A percentile compares a stretch with the other conserved stretches of the same genome.
phyloP scores from a whole-genome alignment of 495 filamentous ascomycete genomes.

The Aspergillus sparsus region DNA sequence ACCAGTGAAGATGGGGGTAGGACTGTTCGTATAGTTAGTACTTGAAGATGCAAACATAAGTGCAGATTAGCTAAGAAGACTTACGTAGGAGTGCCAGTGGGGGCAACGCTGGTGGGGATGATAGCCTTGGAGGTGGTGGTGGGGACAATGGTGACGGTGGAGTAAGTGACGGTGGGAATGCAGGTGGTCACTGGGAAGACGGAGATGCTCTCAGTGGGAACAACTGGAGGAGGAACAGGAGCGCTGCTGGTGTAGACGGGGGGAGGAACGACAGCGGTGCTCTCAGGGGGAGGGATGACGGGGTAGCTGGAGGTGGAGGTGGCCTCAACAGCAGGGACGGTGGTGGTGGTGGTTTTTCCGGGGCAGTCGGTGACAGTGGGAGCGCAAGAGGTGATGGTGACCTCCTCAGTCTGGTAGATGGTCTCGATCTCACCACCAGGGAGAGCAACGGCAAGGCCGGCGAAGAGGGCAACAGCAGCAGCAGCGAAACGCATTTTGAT shows the following conservation, averaged over 20 bases:
- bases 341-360: constrained; percentile 29
- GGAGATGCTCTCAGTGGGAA: constrained; percentile 22
- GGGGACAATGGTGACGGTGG: constrained; percentile 33
- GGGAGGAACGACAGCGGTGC: constrained; percentile 21
- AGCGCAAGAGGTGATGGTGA: constrained; percentile 62
- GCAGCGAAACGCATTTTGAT: constrained; percentile 59
- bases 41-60: background rate
- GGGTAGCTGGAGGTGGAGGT: constrained; percentile 18
- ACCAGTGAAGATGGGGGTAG: constrained; percentile 47
- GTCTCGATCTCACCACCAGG: constrained; percentile 41
- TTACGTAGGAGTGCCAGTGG: constrained; percentile 33
- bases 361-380: constrained; percentile 62
- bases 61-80: constrained; percentile 9
- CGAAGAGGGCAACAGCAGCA: constrained; percentile 52
- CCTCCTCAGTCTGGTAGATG: constrained; percentile 56
- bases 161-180: constrained; percentile 47
- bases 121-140: constrained; percentile 32
- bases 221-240: constrained; percentile 21
- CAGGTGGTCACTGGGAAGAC: constrained; percentile 46
- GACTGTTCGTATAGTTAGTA: constrained; percentile 27
- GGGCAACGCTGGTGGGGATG: constrained; percentile 28
- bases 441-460: constrained; percentile 47
- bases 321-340: constrained; percentile 22
- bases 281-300: constrained; percentile 16
- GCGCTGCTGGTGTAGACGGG: constrained; percentile 24